Evolutionary conservation across 345 rosid species (phyloP).

Genomic region (Populus tremula): DNA sequence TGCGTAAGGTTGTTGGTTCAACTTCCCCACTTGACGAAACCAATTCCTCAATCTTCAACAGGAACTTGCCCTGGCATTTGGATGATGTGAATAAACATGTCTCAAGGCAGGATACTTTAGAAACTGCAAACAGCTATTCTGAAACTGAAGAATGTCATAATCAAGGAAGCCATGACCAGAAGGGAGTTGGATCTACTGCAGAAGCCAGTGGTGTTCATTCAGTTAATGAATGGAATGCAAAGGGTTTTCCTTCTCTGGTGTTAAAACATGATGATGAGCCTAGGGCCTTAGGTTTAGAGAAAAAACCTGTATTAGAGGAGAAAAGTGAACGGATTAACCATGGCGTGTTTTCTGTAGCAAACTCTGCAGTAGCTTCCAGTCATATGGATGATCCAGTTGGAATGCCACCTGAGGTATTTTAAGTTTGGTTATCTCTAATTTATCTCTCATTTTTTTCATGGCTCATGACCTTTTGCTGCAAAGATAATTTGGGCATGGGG

Average conservation of each 20-base stretch:
- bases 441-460: constrained; percentile 8
- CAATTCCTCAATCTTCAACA: constrained; percentile 26
- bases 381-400: constrained; percentile 62
- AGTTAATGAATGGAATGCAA: constrained; percentile 70
- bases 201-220: constrained; percentile 69
- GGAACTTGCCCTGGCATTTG: constrained; percentile 60
- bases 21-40: constrained; percentile 44
- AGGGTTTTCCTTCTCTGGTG: constrained; percentile 44
- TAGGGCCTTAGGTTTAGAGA: constrained; percentile 29
- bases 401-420: constrained; percentile 89
- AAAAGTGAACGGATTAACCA: constrained; percentile 38
- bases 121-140: constrained; percentile 54
- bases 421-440: constrained; percentile 7
- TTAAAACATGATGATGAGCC: constrained; percentile 45
- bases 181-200: constrained; percentile 44
- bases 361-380: constrained; percentile 28
- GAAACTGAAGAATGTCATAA: constrained; percentile 61
- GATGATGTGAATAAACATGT: constrained; percentile 49
- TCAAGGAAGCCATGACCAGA: constrained; percentile 43
- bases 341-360: constrained; percentile 31
- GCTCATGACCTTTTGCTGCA: neutral
- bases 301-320: constrained; percentile 32
- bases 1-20: constrained; percentile 70
- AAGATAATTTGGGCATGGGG: neutral
- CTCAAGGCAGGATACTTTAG: constrained; percentile 46